Conservation (phyloP, 2,329 filamentous ascomycete species). For the Fonsecaea pugnacius region DNA sequence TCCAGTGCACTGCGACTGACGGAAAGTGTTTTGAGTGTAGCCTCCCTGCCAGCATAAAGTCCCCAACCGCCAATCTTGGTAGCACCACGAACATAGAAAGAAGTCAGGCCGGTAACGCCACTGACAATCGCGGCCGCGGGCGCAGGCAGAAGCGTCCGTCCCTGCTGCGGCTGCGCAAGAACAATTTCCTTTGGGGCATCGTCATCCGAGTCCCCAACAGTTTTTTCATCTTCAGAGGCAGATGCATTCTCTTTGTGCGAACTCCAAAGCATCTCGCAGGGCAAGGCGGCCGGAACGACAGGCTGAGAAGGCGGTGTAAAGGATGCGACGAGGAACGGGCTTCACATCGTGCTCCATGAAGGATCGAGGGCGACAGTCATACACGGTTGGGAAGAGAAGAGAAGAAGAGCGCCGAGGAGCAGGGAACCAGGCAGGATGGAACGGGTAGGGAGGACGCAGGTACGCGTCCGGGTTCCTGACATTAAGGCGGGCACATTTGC, state of each 20-base stretch:
- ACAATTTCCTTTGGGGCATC: constrained; percentile 20
- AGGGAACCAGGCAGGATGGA: constrained; percentile 8
- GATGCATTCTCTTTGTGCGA: constrained; percentile 22
- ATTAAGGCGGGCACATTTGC: constrained; percentile 8
- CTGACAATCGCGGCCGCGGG: constrained; percentile 52
- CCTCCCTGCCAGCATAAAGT: constrained; percentile 50
- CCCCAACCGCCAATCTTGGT: constrained; percentile 51
- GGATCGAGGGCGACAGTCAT: constrained; percentile 1
- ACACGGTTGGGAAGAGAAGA: constrained; percentile 5
- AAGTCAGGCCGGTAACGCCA: constrained; percentile 51
- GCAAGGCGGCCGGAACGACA: constrained; percentile 1
- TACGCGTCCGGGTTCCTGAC: constrained; percentile 33
- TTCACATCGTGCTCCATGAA: constrained; percentile 31
- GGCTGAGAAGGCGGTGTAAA: constrained; percentile 20
- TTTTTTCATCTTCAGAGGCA: constrained; percentile 16
- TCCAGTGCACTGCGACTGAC: constrained; percentile 53
- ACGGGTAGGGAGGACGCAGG: constrained; percentile 30
- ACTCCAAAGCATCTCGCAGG: constrained; percentile 27
- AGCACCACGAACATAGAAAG: constrained; percentile 50
- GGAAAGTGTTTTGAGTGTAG: constrained; percentile 52
- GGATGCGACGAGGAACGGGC: constrained; percentile 12
- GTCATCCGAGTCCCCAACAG: constrained; percentile 16
- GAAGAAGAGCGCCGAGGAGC: background rate
- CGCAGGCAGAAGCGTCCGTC: constrained; percentile 48
- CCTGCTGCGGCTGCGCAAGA: constrained; percentile 27